Conservation (phyloP, 108 stramenopile species). For the Pseudonitzschia multistriata region DNA sequence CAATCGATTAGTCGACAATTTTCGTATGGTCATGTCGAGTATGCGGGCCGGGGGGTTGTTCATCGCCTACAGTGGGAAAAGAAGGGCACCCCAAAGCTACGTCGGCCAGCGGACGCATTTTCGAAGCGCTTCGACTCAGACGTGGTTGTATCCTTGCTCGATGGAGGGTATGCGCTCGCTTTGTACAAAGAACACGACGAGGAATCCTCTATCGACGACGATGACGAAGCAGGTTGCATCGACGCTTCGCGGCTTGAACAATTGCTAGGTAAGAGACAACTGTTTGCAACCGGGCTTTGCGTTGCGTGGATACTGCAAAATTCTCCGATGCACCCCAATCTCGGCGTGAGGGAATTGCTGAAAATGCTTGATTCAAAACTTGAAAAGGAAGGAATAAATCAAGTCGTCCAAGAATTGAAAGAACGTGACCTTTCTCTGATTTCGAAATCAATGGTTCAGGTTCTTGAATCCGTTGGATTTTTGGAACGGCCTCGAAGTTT, state of each 20-base stretch:
- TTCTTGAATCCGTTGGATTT: conserved; percentile 60
- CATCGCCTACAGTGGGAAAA: conserved; percentile 82
- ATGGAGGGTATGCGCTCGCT: conserved; percentile 60
- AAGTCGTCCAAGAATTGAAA: conserved; percentile 23
- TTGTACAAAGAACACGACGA: conserved; percentile 40
- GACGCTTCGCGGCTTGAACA: conserved; percentile 85
- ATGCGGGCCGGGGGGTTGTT: conserved; percentile 85
- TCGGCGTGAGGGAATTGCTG: conserved; percentile 56
- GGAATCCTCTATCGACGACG: conserved; percentile 21
- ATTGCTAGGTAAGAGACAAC: conserved; percentile 70
- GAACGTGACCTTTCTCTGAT: neutral
- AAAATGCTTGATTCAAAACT: conserved; percentile 50
- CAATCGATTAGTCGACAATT: conserved; percentile 87
- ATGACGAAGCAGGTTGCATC: conserved; percentile 72
- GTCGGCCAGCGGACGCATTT: conserved; percentile 35
- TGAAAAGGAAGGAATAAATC: conserved; percentile 47
- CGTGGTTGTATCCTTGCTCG: conserved; percentile 42
- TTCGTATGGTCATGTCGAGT: conserved; percentile 88
- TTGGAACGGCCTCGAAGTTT: conserved; percentile 68
- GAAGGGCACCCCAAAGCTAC: conserved; percentile 49
- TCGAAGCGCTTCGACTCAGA: conserved; percentile 12
- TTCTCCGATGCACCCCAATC: conserved; percentile 40
- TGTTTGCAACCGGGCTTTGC: conserved; percentile 81
- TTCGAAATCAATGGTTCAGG: conserved; percentile 27
- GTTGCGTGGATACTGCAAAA: conserved; percentile 62